Conservation (phyloP, 345 rosid species). For the Eucalyptus curtisii region DNA sequence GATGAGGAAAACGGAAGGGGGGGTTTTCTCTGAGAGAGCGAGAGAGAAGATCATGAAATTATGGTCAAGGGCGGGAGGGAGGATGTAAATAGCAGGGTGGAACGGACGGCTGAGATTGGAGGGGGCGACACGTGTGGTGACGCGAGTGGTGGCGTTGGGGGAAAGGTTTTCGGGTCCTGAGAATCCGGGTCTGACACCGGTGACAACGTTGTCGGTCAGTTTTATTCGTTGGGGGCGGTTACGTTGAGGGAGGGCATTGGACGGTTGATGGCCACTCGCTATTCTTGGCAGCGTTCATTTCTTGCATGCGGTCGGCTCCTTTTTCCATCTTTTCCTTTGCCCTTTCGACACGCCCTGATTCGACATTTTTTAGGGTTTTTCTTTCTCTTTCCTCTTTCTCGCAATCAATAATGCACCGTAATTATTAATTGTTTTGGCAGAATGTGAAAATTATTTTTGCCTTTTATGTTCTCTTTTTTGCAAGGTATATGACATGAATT, state of each 20-base stretch:
- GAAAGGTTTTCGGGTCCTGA: neutral
- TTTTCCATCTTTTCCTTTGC: neutral
- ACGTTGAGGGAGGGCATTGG: neutral
- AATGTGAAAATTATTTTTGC: neutral
- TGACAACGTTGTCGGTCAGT: constrained; percentile 1
- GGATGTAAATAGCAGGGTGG: neutral
- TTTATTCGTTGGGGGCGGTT: neutral
- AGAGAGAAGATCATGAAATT: neutral
- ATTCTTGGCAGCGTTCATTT: neutral
- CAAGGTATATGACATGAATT: neutral
- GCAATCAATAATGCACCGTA: neutral
- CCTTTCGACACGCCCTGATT: neutral
- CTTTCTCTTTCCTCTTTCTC: neutral
- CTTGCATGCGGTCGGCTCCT: neutral
- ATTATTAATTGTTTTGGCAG: neutral
- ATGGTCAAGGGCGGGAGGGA: neutral
- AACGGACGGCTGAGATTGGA: neutral
- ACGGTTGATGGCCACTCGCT: neutral
- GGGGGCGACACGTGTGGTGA: neutral
- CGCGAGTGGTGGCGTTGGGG: neutral
- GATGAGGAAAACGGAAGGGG: constrained; percentile 4
- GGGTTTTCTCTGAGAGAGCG: constrained; percentile 2
- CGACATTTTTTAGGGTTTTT: neutral
- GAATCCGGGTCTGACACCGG: neutral
- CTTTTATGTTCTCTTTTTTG: neutral